Conservation (phyloP, 441 rosid genomes). For the Populus trichocarpa region DNA sequence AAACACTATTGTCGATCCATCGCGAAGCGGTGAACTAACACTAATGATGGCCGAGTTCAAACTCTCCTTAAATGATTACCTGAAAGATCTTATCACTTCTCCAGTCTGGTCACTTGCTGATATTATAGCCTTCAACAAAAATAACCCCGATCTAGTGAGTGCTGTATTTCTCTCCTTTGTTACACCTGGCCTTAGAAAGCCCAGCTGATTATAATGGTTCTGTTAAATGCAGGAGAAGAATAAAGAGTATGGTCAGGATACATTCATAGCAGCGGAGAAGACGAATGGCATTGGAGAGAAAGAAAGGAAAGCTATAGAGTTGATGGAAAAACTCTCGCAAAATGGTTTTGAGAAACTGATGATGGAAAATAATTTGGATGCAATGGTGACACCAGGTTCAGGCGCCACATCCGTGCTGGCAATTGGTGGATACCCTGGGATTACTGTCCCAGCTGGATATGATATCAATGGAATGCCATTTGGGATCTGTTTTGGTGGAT, state of each 20-base stretch:
- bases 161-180: neutral
- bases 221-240: constrained; percentile 32
- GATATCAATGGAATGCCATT: constrained; percentile 37
- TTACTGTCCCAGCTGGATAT: constrained; percentile 45
- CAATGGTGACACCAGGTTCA: constrained; percentile 35
- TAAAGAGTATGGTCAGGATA: constrained; percentile 34
- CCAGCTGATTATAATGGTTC: neutral
- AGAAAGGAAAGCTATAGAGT: constrained; percentile 21
- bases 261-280: constrained; percentile 36
- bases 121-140: constrained; percentile 30
- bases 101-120: constrained; percentile 38
- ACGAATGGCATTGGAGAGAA: constrained; percentile 27
- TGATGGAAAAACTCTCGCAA: constrained; percentile 26
- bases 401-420: constrained; percentile 30
- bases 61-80: constrained; percentile 24
- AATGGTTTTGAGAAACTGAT: constrained; percentile 48
- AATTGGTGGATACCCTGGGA: constrained; percentile 44
- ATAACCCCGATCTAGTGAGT: constrained; percentile 32
- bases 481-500: constrained; percentile 48
- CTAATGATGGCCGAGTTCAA: constrained; percentile 29
- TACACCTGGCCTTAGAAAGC: neutral
- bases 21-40: constrained; percentile 21
- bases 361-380: constrained; percentile 39
- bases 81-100: constrained; percentile 24
- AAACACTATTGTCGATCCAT: constrained; percentile 21